Evolutionary conservation across 768 basidiomycete species (phyloP).

Genomic region (Dentipellis fragilis): DNA sequence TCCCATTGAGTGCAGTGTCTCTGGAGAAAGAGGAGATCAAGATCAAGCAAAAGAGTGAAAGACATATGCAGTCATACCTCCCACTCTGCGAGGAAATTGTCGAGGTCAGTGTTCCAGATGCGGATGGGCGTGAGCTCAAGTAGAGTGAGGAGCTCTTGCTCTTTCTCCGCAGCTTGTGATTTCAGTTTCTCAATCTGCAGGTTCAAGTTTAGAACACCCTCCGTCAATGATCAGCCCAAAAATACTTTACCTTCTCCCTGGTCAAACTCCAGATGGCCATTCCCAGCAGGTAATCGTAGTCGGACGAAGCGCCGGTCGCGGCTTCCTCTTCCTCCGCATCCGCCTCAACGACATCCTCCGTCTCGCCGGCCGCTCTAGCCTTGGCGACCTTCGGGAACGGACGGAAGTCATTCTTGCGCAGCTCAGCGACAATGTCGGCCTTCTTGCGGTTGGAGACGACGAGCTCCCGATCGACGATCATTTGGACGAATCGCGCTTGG

Average conservation of each 20-base stretch:
- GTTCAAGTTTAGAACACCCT: background rate
- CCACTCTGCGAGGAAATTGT: constrained; percentile 77
- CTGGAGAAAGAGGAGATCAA: constrained; percentile 15
- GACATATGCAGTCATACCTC: constrained; percentile 40
- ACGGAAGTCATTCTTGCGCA: constrained; percentile 79
- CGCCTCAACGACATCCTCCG: constrained; percentile 44
- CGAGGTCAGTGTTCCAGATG: constrained; percentile 87
- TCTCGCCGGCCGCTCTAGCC: constrained; percentile 58
- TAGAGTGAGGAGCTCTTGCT: constrained; percentile 66
- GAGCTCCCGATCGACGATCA: constrained; percentile 85
- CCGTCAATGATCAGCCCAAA: background rate
- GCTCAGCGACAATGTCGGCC: constrained; percentile 71
- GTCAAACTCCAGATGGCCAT: constrained; percentile 97
- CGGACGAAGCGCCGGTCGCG: constrained; percentile 34
- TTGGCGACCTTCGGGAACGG: constrained; percentile 78
- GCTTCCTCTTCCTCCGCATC: constrained; percentile 45
- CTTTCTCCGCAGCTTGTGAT: constrained; percentile 73
- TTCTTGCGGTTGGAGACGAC: constrained; percentile 83
- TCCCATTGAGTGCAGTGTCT: constrained; percentile 33
- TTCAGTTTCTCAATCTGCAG: constrained; percentile 74
- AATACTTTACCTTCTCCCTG: constrained; percentile 61
- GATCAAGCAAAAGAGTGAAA: background rate
- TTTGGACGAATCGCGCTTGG: constrained; percentile 93
- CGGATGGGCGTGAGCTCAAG: constrained; percentile 71
- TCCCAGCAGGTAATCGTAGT: constrained; percentile 89